These are phyloP conservation scores for Hyphodiscus hymeniophilus DNA, from an alignment of 495 filamentous ascomycete species.

Conservation along the genomic window DNA sequence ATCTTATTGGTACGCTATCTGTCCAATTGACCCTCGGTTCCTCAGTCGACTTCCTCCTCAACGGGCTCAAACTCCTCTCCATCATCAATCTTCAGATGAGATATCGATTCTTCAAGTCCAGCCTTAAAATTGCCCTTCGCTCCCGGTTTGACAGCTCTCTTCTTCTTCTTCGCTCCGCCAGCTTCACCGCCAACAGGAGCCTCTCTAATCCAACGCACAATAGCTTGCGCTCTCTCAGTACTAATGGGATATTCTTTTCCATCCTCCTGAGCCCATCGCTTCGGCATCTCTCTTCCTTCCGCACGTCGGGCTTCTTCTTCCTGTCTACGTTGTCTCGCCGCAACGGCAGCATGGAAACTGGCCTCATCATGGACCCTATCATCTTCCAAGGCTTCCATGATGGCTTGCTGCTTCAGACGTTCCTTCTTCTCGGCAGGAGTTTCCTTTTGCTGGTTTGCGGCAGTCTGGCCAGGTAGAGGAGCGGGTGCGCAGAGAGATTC, in stretches of 20 bases:
- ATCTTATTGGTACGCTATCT: neutral
- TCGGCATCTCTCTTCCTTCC: constrained; percentile 31
- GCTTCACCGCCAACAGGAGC: constrained; percentile 37
- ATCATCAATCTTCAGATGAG: constrained; percentile 13
- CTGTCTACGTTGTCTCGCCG: constrained; percentile 47
- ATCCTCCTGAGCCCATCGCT: constrained; percentile 57
- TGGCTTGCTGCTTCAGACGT: constrained; percentile 51
- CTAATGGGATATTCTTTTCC: constrained; percentile 60
- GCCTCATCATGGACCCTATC: constrained; percentile 58
- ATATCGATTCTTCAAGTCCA: constrained; percentile 5
- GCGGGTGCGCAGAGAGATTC: constrained; percentile 63
- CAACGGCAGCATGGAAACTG: constrained; percentile 51
- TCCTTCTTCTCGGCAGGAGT: constrained; percentile 46
- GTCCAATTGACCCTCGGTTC: no score
- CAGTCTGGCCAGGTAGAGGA: constrained; percentile 37
- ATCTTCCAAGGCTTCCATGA: constrained; percentile 55
- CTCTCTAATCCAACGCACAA: constrained; percentile 62
- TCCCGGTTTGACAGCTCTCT: constrained; percentile 16
- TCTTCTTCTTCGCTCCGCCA: constrained; percentile 30
- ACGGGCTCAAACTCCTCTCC: constrained; percentile 13
- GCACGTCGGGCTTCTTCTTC: constrained; percentile 37
- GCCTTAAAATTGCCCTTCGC: constrained; percentile 4
- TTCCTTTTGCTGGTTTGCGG: constrained; percentile 27
- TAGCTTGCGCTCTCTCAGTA: constrained; percentile 57
- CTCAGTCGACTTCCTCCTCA: constrained; percentile 23